A percentile compares a stretch with the other conserved stretches of the same genome.
Conservation (phyloP, 2,329 filamentous ascomycete genomes). For the Verticillium dahliae region DNA sequence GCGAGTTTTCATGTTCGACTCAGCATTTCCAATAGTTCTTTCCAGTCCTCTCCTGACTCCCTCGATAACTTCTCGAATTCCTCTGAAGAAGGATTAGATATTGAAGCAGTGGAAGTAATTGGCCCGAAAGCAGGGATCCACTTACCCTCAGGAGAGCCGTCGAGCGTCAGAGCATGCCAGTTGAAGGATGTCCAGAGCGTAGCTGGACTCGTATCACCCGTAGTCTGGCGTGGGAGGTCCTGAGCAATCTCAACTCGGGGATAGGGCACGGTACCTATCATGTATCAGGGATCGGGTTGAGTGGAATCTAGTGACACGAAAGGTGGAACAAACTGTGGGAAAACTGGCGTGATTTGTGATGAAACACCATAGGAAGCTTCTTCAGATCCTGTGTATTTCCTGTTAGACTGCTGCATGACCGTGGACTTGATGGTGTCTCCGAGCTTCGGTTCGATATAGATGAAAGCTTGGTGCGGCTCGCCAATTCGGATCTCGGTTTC, state of each 20-base stretch:
- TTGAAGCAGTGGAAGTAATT: neutral
- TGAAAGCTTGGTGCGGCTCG: neutral
- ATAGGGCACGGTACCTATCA: neutral
- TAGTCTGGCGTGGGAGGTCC: neutral
- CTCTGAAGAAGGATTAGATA: slow-evolving; percentile 3
- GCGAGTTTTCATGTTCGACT: neutral
- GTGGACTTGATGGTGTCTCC: neutral
- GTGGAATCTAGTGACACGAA: neutral
- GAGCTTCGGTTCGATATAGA: neutral
- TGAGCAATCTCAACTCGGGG: neutral
- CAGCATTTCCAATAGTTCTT: neutral
- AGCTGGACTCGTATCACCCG: slow-evolving; percentile 6
- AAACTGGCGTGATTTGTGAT: neutral
- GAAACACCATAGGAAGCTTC: slow-evolving; percentile 1
- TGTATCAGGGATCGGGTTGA: neutral
- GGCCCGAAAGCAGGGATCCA: neutral
- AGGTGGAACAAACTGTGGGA: neutral
- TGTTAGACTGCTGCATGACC: neutral
- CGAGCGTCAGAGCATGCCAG: slow-evolving; percentile 14
- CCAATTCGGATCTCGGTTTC: slow-evolving; percentile 2
- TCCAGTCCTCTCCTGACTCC: slow-evolving; percentile 4
- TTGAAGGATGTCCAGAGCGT: slow-evolving; percentile 15
- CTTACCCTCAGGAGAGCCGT: slow-evolving; percentile 13
- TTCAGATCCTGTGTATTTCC: neutral
- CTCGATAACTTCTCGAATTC: slow-evolving; percentile 12